Percentiles rank a stretch among this genome's conserved stretches.
Evolutionary conservation across 805 yeast genomes (phyloP).

Genomic region (Cyberlindnera americana): DNA sequence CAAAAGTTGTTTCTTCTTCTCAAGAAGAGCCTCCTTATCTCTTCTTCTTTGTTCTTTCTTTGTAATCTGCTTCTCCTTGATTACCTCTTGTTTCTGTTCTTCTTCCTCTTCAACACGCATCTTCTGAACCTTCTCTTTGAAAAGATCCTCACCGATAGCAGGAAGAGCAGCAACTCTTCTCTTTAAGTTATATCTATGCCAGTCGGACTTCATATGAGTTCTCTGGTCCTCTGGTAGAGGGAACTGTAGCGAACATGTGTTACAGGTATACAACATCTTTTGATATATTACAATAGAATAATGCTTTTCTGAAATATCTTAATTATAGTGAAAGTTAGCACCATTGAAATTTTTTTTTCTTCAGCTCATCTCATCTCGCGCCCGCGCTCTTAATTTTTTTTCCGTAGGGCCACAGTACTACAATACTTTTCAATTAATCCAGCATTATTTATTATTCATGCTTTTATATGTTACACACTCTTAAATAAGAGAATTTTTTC

Average conservation of each 20-base stretch:
- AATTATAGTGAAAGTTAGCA: no score
- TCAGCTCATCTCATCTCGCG: slow-evolving; percentile 10
- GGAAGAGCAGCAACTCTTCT: slow-evolving; percentile 89
- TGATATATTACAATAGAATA: no score
- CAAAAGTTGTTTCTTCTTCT: slow-evolving; percentile 38
- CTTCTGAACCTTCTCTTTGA: slow-evolving; percentile 62
- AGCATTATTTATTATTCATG: no score
- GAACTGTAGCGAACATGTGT: slow-evolving; percentile 81
- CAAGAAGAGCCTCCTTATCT: slow-evolving; percentile 40
- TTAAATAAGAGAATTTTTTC: neutral
- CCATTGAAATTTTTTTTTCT: slow-evolving; percentile 7
- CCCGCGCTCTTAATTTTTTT: slow-evolving; percentile 4
- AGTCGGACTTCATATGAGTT: slow-evolving; percentile 91
- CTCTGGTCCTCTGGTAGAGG: slow-evolving; percentile 76
- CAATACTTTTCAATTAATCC: no score
- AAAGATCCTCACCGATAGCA: slow-evolving; percentile 60
- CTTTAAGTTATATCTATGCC: slow-evolving; percentile 96
- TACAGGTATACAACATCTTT: slow-evolving; percentile 57
- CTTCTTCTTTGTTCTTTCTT: slow-evolving; percentile 40
- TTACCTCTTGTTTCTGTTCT: slow-evolving; percentile 14
- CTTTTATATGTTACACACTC: neutral
- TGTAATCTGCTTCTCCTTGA: slow-evolving; percentile 31
- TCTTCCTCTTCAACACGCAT: slow-evolving; percentile 24
- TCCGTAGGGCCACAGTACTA: slow-evolving; percentile 4
- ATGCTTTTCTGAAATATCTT: no score